Evolutionary conservation across 257 asterid species (phyloP), one percentile per base, ranked within the genome.

Genomic region (Forsythia suspensa): DNA sequence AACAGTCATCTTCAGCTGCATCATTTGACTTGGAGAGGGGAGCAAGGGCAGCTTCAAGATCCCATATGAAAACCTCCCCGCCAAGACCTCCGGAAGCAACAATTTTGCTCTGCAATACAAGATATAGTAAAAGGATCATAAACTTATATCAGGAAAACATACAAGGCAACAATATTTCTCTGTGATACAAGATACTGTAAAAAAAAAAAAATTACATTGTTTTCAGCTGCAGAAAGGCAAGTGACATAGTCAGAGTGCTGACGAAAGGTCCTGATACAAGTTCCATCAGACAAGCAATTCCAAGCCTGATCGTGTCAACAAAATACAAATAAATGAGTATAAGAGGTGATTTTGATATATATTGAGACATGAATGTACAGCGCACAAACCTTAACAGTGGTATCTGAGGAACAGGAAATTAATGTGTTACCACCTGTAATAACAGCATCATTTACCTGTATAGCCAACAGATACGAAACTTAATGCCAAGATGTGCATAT

Each of bases 21-120:
- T 95, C 97, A 80, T 85, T 86, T 40, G 94, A 77, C 82, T 89
- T 95, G 20, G 99, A 87, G 55, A 85, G 76, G 61, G 99, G 97
- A 76, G 88, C 83, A 74, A 91, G 90, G 76, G 97, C 92, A 82
- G 99, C 92, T 88, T 95, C 99, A 79, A 95, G 93, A 88, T 95
- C 98, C 99, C 99, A 95, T 88, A 95, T 81, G 80, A 95, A 93
- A 59, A 95, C 99, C 87, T 95, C 99, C 70, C 99, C 99, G 76
- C 99, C 99, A 80, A 95, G 97, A 79, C 99, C 99, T 84, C 92
- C 98, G 78, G 99, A 95, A 70, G 99, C 97, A 77, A 95, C 79
- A 76, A 93, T 76, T 78, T 93, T 95, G 87, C 90, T 86, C 99
- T 95, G 72, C 67, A 75, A 51, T 36, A 82, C 86, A 83, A 74